Evolutionary conservation across 768 basidiomycete species (phyloP).

Genomic region (Botryobasidium botryosum): DNA sequence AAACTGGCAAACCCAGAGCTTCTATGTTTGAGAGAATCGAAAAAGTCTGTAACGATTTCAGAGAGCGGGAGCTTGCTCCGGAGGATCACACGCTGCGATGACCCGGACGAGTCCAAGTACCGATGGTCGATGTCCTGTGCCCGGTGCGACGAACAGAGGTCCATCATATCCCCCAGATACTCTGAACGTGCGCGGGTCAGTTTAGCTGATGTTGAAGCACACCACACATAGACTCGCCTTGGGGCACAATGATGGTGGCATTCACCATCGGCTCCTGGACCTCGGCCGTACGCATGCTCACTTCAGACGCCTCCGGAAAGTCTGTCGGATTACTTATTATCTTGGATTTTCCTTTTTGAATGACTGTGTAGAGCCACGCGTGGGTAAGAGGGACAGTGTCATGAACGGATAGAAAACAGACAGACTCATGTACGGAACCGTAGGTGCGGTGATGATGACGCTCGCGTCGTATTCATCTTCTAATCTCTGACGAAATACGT

Average conservation of each 20-base stretch:
- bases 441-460: constrained; percentile 89
- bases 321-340: constrained; percentile 85
- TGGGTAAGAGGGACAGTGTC: constrained; percentile 5
- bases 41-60: constrained; percentile 91
- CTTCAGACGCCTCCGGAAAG: constrained; percentile 72
- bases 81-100: constrained; percentile 48
- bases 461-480: constrained; percentile 95
- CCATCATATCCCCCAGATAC: constrained; percentile 93
- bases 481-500: constrained; percentile 84
- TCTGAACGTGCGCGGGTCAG: constrained; percentile 27
- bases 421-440: constrained; percentile 91
- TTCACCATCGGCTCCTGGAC: constrained; percentile 88
- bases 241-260: constrained; percentile 86
- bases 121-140: constrained; percentile 70
- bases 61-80: constrained; percentile 74
- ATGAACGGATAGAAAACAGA: constrained; percentile 30
- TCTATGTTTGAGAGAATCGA: constrained; percentile 83
- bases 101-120: constrained; percentile 43
- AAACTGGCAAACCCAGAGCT: constrained; percentile 87
- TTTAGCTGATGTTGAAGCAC: neutral
- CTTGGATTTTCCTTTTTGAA: constrained; percentile 48
- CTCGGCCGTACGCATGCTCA: constrained; percentile 37
- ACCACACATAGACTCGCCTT: constrained; percentile 43
- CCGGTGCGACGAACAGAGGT: constrained; percentile 72
- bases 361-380: constrained; percentile 32